Evolutionary conservation across 768 basidiomycete genomes (phyloP), one percentile per base, ranked within the genome.

Genomic region (Multifurca ochricompacta): DNA sequence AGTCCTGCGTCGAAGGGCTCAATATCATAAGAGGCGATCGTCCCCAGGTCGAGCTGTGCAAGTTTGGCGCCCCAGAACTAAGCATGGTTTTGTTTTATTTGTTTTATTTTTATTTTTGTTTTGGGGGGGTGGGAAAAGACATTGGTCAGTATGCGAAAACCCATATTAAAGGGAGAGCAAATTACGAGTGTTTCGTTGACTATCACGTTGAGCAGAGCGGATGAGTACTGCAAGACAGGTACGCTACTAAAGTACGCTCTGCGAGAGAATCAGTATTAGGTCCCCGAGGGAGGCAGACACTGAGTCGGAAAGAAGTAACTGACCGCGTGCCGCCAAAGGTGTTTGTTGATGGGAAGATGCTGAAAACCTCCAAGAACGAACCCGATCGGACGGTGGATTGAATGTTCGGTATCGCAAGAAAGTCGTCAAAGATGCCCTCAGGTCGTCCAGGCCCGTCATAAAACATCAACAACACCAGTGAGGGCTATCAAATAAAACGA

Each of bases 381-480:
- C 21, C 16, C 10, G 53, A 30, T 21, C 13, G 3, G 2, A 44
- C 23, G 31, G 32, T 54, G 3, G 32, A 4, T 6, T 35, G 27
- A 25, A 60, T 14, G 2, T 39, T 21, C 1, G 52, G 59, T 14
- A 59, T 44, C 21, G 13, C 31, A 3, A 62, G 34, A 18, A 64
- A 59, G 19, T 56, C 51, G 18, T 62, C 62, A 43, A 64, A 64
- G 11, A 57, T 51, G 6, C 59, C 63, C 1, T 6, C 23, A n/a
- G 63, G 63, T 4, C 48, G 53, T 8, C 48, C 49, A 5, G 63
- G 63, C 5, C 52, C 63, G 45, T 64, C 59, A 25, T 64, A 64
- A 18, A 64, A 64, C 6, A 64, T n/a, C 25, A 59, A 21, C n/a
- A 48, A 3, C 37, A 30, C 44, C n/a, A 35, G 1, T 1, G 47